A percentile compares a stretch with the other conserved stretches of the same genome.
phyloP scores from a whole-genome alignment of 176 grass and related monocot genomes.

The Chrysopogon serrulatus region DNA sequence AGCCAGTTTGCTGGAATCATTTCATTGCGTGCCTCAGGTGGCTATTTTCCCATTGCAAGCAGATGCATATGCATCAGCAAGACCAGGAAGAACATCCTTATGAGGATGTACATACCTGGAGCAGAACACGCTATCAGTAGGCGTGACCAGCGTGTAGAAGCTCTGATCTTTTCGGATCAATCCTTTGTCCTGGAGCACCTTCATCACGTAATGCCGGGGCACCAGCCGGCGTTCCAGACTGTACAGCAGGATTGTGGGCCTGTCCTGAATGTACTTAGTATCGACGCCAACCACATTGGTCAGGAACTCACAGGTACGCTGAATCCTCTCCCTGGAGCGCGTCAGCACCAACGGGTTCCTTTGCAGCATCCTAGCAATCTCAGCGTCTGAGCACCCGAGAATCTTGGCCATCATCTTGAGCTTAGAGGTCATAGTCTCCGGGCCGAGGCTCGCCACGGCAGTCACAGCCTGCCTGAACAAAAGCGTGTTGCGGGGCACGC shows the following conservation, averaged over 20 bases:
- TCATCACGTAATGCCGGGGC: constrained; percentile 43
- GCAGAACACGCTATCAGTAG: background rate
- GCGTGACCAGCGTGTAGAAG: background rate
- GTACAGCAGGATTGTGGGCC: constrained; percentile 15
- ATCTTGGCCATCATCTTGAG: constrained; percentile 34
- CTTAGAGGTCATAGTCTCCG: constrained; percentile 29
- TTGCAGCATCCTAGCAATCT: constrained; percentile 14
- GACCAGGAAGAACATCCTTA: constrained; percentile 36
- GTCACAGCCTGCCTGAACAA: constrained; percentile 34
- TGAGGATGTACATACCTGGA: constrained; percentile 27
- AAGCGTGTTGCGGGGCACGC: constrained; percentile 20
- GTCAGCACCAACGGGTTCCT: constrained; percentile 15
- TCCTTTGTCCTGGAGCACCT: constrained; percentile 34
- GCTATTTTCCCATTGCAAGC: constrained; percentile 23
- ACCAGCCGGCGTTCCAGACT: constrained; percentile 40
- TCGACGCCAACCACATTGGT: constrained; percentile 21
- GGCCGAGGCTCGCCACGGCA: background rate
- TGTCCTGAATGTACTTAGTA: constrained; percentile 5
- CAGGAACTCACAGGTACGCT: constrained; percentile 28
- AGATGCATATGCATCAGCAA: constrained; percentile 28
- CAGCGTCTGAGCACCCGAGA: constrained; percentile 34
- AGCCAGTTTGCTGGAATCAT: background rate
- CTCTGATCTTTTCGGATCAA: constrained; percentile 4
- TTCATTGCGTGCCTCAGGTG: background rate
- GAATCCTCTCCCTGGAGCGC: constrained; percentile 22